phyloP scores from a whole-genome alignment of 2,329 filamentous ascomycete genomes.

The Helicocarpus griseus region DNA sequence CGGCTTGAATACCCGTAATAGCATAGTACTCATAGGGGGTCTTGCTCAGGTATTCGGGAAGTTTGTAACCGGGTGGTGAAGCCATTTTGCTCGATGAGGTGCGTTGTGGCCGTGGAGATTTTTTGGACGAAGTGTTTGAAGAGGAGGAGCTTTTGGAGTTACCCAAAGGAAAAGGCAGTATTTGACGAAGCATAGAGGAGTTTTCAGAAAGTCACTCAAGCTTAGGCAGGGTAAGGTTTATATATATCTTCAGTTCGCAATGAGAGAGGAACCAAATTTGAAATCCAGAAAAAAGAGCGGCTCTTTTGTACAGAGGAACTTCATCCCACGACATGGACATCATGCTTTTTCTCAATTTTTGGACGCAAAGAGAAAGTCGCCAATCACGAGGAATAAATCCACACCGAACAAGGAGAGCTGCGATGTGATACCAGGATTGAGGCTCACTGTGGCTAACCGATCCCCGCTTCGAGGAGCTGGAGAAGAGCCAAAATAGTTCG shows the following conservation, averaged over 20 bases:
- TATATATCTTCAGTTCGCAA: neutral
- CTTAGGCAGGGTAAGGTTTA: neutral
- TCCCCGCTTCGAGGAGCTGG: neutral
- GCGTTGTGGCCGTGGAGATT: neutral
- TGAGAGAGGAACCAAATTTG: neutral
- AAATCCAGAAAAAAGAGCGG: neutral
- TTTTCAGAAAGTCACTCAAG: neutral
- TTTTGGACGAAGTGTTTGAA: neutral
- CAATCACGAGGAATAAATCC: neutral
- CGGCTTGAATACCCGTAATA: conserved; percentile 1
- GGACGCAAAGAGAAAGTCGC: neutral
- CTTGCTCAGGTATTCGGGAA: conserved; percentile 3
- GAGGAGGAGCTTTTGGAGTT: neutral
- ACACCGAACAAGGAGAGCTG: neutral
- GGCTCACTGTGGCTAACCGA: neutral
- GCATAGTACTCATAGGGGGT: conserved; percentile 3
- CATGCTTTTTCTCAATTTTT: neutral
- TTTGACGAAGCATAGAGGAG: neutral
- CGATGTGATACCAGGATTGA: neutral
- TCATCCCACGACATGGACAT: neutral
- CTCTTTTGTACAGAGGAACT: conserved; percentile 2
- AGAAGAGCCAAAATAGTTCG: neutral
- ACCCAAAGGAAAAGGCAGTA: neutral
- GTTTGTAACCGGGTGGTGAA: neutral
- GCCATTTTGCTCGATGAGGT: neutral